These are phyloP conservation scores for Kandelia obovata DNA, from an alignment of 345 rosid genomes.

Conservation along the genomic window DNA sequence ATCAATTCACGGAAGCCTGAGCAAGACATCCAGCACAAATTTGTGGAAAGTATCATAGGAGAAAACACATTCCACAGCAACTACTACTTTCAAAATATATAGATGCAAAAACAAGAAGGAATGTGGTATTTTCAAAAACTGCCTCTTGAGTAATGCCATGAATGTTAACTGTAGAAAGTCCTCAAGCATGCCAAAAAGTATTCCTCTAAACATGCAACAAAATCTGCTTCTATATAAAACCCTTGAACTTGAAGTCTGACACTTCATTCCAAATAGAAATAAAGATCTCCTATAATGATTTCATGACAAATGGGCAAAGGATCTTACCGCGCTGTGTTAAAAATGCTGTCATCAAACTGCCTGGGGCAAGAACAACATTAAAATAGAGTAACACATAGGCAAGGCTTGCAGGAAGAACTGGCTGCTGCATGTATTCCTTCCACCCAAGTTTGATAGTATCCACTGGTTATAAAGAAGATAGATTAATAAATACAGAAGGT, in stretches of 20 bases:
- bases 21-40: not conserved
- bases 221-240: not conserved
- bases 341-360: constrained; percentile 96
- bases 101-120: no score
- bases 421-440: constrained; percentile 92
- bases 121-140: no score
- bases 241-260: not conserved
- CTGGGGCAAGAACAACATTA: constrained; percentile 84
- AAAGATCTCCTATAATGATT: not conserved
- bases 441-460: constrained; percentile 87
- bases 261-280: not conserved
- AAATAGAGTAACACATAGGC: constrained; percentile 83
- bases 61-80: no score
- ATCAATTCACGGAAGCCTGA: not conserved
- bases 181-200: not conserved
- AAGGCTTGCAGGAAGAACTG: constrained; percentile 94
- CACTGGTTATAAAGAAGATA: constrained; percentile 31
- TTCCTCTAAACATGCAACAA: not conserved
- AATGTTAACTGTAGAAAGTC: no score
- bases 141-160: no score
- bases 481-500: not conserved
- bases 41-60: no score
- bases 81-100: no score
- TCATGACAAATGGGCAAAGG: not conserved
- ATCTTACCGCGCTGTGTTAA: constrained; percentile 72